These are phyloP conservation scores for Luvunga scandens DNA, from an alignment of 345 rosid species.

Conservation along the genomic window DNA sequence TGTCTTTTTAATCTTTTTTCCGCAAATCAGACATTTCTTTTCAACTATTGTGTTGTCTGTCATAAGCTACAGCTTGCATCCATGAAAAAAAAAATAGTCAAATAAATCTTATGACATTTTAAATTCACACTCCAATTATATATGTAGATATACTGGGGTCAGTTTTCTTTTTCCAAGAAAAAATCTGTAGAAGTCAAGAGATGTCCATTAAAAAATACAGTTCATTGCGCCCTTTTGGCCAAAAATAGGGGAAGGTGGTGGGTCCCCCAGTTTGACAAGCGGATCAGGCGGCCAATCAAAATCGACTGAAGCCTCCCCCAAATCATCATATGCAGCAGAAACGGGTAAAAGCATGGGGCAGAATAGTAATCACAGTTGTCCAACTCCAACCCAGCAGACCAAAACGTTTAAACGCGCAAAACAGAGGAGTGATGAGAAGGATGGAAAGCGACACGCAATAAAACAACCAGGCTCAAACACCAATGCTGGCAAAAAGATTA, in stretches of 20 bases:
- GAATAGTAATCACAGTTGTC: not conserved
- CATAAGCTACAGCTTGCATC: not conserved
- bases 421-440: constrained; percentile 6
- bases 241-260: not conserved
- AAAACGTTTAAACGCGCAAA: constrained; percentile 19
- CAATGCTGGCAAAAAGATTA: not conserved
- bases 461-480: constrained; percentile 1
- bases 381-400: constrained; percentile 5
- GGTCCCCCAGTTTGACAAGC: not conserved
- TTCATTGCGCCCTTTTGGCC: not conserved
- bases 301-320: not conserved
- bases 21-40: no score
- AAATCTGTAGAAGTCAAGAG: no score
- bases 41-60: not conserved
- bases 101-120: not conserved
- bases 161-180: no score
- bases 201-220: not conserved
- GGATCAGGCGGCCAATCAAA: not conserved
- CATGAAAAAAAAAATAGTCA: not conserved
- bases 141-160: no score
- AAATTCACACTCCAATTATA: no score
- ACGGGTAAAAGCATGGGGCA: not conserved
- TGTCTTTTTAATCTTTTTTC: no score
- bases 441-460: constrained; percentile 23
- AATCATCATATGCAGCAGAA: not conserved